Evolutionary conservation across 2,329 filamentous ascomycete species (phyloP).

Genomic region (Pseudogymnoascus sp.): DNA sequence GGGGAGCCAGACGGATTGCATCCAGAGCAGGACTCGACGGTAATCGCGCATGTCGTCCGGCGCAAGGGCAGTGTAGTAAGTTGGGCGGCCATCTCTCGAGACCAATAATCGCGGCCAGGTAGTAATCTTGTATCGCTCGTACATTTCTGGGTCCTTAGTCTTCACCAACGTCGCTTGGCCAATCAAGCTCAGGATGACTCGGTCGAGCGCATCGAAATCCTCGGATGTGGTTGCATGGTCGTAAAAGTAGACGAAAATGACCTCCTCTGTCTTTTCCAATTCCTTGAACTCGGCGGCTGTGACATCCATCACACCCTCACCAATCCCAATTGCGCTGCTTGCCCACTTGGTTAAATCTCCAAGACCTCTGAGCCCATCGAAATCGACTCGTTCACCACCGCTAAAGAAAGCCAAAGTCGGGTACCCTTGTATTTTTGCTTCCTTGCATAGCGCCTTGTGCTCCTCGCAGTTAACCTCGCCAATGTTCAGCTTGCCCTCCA

Average conservation of each 20-base stretch:
- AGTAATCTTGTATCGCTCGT: slow-evolving; percentile 83
- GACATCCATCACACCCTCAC: slow-evolving; percentile 71
- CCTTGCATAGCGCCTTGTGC: slow-evolving; percentile 84
- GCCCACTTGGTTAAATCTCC: slow-evolving; percentile 85
- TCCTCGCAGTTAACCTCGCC: slow-evolving; percentile 93
- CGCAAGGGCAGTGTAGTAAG: slow-evolving; percentile 80
- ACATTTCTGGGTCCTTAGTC: slow-evolving; percentile 69
- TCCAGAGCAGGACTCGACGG: slow-evolving; percentile 75
- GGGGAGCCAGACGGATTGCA: slow-evolving; percentile 92
- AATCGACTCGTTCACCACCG: slow-evolving; percentile 85
- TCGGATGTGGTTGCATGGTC: slow-evolving; percentile 89
- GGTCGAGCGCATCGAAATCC: slow-evolving; percentile 82
- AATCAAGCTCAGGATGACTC: slow-evolving; percentile 78
- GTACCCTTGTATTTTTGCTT: slow-evolving; percentile 70
- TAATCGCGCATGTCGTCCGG: slow-evolving; percentile 90
- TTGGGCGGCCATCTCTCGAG: slow-evolving; percentile 78
- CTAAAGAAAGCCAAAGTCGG: slow-evolving; percentile 92
- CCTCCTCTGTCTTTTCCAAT: slow-evolving; percentile 86
- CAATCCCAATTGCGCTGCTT: slow-evolving; percentile 74
- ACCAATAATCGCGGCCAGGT: slow-evolving; percentile 94
- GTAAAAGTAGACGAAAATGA: slow-evolving; percentile 96
- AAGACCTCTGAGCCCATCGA: slow-evolving; percentile 81
- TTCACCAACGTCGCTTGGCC: slow-evolving; percentile 90
- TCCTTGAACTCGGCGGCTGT: slow-evolving; percentile 67
- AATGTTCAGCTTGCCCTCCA: slow-evolving; percentile 82